These are phyloP conservation scores for Umbelopsis ramanniana DNA, from an alignment of 192 early-diverging fungal species.

Conservation along the genomic window DNA sequence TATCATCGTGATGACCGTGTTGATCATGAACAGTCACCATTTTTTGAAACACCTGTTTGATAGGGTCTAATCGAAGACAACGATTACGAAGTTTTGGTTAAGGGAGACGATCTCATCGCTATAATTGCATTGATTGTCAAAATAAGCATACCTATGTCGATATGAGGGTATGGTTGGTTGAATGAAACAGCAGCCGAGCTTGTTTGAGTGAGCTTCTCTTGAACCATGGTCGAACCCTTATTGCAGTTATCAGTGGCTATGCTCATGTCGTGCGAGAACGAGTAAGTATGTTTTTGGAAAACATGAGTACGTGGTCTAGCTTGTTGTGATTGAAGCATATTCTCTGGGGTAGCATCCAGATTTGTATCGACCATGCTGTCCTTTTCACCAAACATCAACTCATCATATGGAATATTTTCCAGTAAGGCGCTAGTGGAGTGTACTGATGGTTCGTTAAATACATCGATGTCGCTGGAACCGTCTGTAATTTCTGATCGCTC, in stretches of 20 bases:
- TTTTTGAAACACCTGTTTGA: neutral
- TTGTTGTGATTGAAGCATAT: conserved; percentile 12
- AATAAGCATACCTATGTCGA: neutral
- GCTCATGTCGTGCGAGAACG: neutral
- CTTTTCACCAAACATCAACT: neutral
- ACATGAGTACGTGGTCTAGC: neutral
- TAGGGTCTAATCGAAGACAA: neutral
- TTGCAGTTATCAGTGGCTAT: neutral
- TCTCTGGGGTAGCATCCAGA: neutral
- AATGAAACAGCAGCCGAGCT: neutral
- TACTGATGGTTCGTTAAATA: neutral
- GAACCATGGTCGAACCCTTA: neutral
- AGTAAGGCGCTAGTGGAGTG: neutral
- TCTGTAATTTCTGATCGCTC: conserved; percentile 1
- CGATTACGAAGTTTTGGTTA: too few species aligned
- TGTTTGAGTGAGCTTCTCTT: neutral
- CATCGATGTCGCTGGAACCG: neutral
- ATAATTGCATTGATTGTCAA: neutral
- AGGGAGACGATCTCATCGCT: too few species aligned
- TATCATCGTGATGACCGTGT: neutral
- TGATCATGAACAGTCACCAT: neutral
- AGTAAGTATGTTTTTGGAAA: conserved; percentile 11
- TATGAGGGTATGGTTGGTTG: neutral
- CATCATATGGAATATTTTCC: neutral
- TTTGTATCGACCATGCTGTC: neutral